Percentiles rank a stretch among this genome's conserved stretches.
These are phyloP conservation scores for Solanum clarkiae DNA, from an alignment of 257 asterid genomes.

Conservation along the genomic window DNA sequence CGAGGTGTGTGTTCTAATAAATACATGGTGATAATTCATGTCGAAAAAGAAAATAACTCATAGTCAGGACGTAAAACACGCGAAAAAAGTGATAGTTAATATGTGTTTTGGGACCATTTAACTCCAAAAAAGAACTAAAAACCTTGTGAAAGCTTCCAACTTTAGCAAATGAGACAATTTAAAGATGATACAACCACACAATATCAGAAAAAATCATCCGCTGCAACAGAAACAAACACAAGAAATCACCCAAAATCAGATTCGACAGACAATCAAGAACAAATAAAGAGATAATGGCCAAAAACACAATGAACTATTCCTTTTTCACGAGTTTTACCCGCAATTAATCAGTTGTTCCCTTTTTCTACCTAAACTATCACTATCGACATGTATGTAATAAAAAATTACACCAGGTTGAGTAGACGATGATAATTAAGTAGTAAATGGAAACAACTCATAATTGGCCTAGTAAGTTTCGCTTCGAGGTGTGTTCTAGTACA, in stretches of 20 bases:
- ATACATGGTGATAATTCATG: too few relatives aligned
- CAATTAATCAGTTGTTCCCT: background rate
- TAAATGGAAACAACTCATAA: background rate
- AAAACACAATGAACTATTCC: background rate
- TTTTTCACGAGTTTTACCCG: background rate
- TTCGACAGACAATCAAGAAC: background rate
- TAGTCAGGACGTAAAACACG: background rate
- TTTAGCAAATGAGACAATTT: too few relatives aligned
- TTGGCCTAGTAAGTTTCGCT: too few relatives aligned
- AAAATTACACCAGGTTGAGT: background rate
- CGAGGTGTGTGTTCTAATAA: too few relatives aligned
- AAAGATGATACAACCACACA: too few relatives aligned
- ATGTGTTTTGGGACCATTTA: background rate
- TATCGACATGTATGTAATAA: background rate
- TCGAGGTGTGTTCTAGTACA: too few relatives aligned
- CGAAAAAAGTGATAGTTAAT: background rate
- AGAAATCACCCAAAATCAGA: background rate
- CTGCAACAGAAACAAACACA: background rate
- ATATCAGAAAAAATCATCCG: background rate
- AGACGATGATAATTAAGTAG: background rate
- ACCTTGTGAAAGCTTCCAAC: too few relatives aligned
- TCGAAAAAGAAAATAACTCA: background rate
- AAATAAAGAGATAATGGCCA: background rate
- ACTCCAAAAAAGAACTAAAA: background rate
- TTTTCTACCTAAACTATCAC: background rate